These are phyloP conservation scores for Alternaria sp. DNA, from an alignment of 2,329 filamentous ascomycete species.

Conservation along the genomic window DNA sequence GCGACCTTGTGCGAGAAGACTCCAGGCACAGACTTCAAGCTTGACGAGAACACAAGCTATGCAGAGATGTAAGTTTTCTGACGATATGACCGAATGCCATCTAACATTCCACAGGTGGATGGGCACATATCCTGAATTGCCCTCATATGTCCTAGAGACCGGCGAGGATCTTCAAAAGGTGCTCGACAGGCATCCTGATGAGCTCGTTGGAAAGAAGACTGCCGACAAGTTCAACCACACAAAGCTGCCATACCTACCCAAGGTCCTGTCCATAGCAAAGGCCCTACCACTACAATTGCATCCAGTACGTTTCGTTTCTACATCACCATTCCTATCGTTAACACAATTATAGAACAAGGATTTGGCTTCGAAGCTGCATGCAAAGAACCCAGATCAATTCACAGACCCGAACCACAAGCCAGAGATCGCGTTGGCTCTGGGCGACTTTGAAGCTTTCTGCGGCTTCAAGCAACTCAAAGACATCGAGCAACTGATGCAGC, in stretches of 20 bases:
- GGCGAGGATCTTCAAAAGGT: constrained; percentile 71
- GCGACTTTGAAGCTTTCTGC: constrained; percentile 77
- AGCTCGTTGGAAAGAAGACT: constrained; percentile 69
- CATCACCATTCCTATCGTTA: constrained; percentile 1
- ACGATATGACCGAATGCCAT: no score
- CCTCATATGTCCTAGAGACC: constrained; percentile 68
- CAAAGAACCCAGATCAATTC: constrained; percentile 70
- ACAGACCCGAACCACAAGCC: constrained; percentile 80
- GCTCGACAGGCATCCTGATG: constrained; percentile 67
- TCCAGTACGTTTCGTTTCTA: constrained; percentile 53
- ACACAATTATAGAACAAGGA: constrained; percentile 62
- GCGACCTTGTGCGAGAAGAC: constrained; percentile 72
- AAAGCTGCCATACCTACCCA: constrained; percentile 76
- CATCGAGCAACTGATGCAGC: constrained; percentile 66
- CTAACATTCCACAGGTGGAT: constrained; percentile 64
- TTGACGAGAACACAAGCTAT: constrained; percentile 71
- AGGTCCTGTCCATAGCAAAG: constrained; percentile 78
- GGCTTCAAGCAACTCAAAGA: constrained; percentile 73
- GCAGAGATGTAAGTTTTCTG: constrained; percentile 60
- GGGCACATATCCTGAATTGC: constrained; percentile 76
- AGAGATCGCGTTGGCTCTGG: constrained; percentile 77
- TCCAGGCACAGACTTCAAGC: constrained; percentile 67
- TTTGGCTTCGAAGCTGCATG: constrained; percentile 70
- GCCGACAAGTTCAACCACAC: constrained; percentile 67
- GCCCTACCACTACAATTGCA: constrained; percentile 79